Percentiles rank a stretch among this genome's conserved stretches.
Conservation (phyloP, 306 rosid species). For the Lagenaria siceraria region DNA sequence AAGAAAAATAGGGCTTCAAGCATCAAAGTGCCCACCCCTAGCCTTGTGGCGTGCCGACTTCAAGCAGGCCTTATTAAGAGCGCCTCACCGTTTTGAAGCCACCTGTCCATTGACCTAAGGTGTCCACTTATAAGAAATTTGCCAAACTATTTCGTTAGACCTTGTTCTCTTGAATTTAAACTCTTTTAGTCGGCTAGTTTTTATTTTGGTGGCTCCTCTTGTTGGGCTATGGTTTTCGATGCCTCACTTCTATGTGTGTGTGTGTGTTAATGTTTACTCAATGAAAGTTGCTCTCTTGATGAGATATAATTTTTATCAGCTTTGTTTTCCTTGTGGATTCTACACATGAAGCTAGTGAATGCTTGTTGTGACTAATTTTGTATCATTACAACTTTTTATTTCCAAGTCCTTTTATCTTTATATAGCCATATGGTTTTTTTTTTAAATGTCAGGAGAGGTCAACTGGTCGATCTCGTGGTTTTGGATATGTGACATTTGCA, state of each 20-base stretch:
- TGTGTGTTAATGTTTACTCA: not conserved
- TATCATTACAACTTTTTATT: not conserved
- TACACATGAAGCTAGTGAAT: not conserved
- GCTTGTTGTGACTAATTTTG: not conserved
- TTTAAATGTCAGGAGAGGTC: constrained; percentile 54
- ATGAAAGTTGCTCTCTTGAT: not conserved
- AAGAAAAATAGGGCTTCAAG: not conserved
- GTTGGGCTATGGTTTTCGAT: not conserved
- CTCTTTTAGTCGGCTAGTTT: not conserved
- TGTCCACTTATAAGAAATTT: not conserved
- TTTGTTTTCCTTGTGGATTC: not conserved
- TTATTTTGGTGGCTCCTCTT: not conserved
- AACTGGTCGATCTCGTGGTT: constrained; percentile 92
- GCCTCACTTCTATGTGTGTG: not conserved
- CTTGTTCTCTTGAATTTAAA: not conserved
- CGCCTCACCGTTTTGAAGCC: not conserved
- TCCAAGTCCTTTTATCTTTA: not conserved
- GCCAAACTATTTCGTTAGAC: not conserved
- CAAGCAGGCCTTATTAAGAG: not conserved
- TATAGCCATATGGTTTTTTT: not conserved
- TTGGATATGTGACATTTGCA: constrained; percentile 90
- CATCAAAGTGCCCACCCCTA: not conserved
- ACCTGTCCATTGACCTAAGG: not conserved
- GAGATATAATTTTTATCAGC: not conserved
- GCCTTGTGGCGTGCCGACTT: not conserved